Evolutionary conservation across 1,284 basidiomycete genomes (phyloP), one percentile per base, ranked within the genome.

Genomic region (Ganoderma meredithae): DNA sequence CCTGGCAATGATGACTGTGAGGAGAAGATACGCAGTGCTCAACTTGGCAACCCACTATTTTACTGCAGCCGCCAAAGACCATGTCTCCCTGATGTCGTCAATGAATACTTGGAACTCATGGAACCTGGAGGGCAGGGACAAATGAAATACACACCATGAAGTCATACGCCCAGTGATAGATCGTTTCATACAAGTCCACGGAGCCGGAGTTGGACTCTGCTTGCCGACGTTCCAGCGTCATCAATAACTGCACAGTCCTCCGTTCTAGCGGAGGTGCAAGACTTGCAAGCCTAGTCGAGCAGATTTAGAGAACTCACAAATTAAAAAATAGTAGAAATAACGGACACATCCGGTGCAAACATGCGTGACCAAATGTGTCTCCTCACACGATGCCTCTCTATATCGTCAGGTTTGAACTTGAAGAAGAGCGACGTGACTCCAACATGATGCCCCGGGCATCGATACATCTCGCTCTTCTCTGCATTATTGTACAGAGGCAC

Each of bases 81-180:
- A 75, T 67, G 25, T 75, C 74, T 1, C 71, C 70, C 74, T 74
- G 22, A 5, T 31, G 31, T 31, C 27, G 3, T 31, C 27, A 31
- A 3, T 31, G n/a, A n/a, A n/a, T n/a, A n/a, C n/a, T n/a, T n/a
- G n/a, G n/a, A n/a, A n/a, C n/a, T n/a, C n/a, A n/a, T n/a, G n/a
- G n/a, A n/a, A n/a, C n/a, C n/a, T 44, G 4, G 7, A 49, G 10
- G 1, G 41, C 1, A n/a, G n/a, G 15, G 8, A 31, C 3, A 36
- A 9, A 31, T 1, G 5, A 12, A 5, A 49, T 25, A 25, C 47
- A 22, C 10, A 70, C 73, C 68, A 69, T 73, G 22, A 72, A 67
- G 62, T 75, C 74, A 62, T 71, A 64, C 0, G 74, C 61, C 72
- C 72, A 75, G 36, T 75, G 74, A 19, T 68, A 64, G 17, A 73